Conservation (phyloP, 2,329 filamentous ascomycete genomes). For the Cladorrhinum sp. region DNA sequence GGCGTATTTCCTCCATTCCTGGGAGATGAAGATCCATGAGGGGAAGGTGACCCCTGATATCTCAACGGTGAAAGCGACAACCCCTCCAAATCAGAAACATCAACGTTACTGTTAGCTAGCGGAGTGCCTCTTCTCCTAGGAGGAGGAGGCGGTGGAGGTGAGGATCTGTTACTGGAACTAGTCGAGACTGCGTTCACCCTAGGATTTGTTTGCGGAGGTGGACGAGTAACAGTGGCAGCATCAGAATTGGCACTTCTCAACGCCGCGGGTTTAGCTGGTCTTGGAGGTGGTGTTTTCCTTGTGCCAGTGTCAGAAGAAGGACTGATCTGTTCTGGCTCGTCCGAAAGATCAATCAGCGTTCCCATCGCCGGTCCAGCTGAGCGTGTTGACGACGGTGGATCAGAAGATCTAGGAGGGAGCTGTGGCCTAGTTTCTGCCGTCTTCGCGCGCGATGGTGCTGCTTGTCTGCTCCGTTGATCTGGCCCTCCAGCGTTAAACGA, state of each 20-base stretch:
- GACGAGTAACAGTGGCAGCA: conserved; percentile 3
- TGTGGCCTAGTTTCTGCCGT: conserved; percentile 28
- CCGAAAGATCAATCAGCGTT: conserved; percentile 59
- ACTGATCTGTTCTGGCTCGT: conserved; percentile 44
- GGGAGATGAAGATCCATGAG: background rate
- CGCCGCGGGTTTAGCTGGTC: conserved; percentile 56
- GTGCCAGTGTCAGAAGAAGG: conserved; percentile 7
- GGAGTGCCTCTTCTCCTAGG: background rate
- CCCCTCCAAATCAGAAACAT: background rate
- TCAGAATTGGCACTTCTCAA: conserved; percentile 46
- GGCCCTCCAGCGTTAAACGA: conserved; percentile 11
- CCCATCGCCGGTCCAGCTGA: conserved; percentile 46
- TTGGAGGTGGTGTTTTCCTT: conserved; percentile 48
- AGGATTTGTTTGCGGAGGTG: background rate
- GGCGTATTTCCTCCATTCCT: background rate
- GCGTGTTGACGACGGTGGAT: conserved; percentile 25
- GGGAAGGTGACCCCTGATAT: too few relatives aligned
- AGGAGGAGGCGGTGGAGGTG: background rate
- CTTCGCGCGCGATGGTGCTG: conserved; percentile 17
- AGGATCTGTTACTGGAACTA: background rate
- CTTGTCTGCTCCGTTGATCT: conserved; percentile 13
- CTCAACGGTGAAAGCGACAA: background rate
- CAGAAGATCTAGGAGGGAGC: conserved; percentile 34
- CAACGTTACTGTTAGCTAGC: background rate
- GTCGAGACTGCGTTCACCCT: background rate